A percentile compares a stretch with the other conserved stretches of the same genome.
phyloP scores from a whole-genome alignment of 2,329 filamentous ascomycete species.

The Colletotrichum melonis region DNA sequence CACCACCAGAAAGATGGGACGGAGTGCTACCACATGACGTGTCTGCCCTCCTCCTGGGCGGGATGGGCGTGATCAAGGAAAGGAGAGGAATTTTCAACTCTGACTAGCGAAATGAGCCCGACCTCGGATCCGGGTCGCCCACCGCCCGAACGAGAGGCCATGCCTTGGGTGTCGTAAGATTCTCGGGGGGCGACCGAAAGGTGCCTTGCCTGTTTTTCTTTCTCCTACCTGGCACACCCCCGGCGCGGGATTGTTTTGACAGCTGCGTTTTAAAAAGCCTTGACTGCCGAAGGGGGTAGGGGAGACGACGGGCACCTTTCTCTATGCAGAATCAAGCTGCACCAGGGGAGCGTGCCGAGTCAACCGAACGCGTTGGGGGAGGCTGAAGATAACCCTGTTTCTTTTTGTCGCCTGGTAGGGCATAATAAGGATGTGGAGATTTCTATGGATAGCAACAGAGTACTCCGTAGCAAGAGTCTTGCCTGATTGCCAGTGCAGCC shows the following conservation, averaged over 20 bases:
- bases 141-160: constrained; percentile 1
- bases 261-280: not conserved
- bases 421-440: not conserved
- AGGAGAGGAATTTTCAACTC: too few species aligned
- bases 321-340: not conserved
- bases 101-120: not conserved
- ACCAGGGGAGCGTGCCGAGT: not conserved
- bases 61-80: not conserved
- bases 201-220: not conserved
- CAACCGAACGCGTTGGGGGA: constrained; percentile 10
- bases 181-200: not conserved
- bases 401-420: not conserved
- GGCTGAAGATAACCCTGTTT: not conserved
- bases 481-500: not conserved
- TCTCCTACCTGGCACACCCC: too few species aligned
- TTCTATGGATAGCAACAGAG: not conserved
- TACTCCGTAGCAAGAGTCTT: not conserved
- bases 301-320: not conserved
- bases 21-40: not conserved
- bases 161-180: constrained; percentile 8
- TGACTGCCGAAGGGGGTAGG: constrained; percentile 1
- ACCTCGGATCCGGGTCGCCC: constrained; percentile 2
- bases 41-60: not conserved
- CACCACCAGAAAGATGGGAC: not conserved
- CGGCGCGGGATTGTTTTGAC: constrained; percentile 10